Evolutionary conservation across 257 asterid genomes (phyloP), one percentile per base, ranked within the genome.

Genomic region (Eustoma russellianum): DNA sequence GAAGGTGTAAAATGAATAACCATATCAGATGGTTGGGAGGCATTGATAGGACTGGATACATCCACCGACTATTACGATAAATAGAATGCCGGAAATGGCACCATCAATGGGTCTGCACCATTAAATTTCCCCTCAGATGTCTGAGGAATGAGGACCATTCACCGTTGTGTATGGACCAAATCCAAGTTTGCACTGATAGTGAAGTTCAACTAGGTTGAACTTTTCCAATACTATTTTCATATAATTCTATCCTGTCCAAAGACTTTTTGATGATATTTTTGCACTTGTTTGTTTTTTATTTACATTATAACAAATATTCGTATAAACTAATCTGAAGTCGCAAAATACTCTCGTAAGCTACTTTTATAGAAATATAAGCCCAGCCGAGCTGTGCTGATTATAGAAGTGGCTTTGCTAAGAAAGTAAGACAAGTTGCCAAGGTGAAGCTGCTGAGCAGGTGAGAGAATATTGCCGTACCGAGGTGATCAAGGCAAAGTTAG

Each of bases 161-260:
- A 30, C 17, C 30, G 33, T 48, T 12, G 63, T 64, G 52, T 52
- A 56, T 64, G 63, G 69, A 64, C 69, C 69, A 64, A 55, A 13
- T n/a, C 56, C 53, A 48, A 47, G 69, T 48, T 30, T 56, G 63
- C 58, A 56, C 56, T 64, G 57, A 64, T 56, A 46, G 14, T 5
- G 15, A 43, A 33, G 24, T 56, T 41, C 11, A n/a, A 55, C 54
- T 57, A 35, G 24, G 1, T 43, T 48, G 17, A 28, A n/a, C 35
- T 50, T 35, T 35, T n/a, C n/a, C 41, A 40, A 28, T 24, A 12
- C 33, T 50, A 41, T 45, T 34, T n/a, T 56, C 15, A 6, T 24
- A 9, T 13, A 35, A 16, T 9, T 24, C 45, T 15, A 57, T 16
- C 38, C 41, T 40, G 1, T 6, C 33, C 12, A 50, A 6, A 13